Conservation (phyloP, 1,284 basidiomycete genomes). For the Puccinia coronata region DNA sequence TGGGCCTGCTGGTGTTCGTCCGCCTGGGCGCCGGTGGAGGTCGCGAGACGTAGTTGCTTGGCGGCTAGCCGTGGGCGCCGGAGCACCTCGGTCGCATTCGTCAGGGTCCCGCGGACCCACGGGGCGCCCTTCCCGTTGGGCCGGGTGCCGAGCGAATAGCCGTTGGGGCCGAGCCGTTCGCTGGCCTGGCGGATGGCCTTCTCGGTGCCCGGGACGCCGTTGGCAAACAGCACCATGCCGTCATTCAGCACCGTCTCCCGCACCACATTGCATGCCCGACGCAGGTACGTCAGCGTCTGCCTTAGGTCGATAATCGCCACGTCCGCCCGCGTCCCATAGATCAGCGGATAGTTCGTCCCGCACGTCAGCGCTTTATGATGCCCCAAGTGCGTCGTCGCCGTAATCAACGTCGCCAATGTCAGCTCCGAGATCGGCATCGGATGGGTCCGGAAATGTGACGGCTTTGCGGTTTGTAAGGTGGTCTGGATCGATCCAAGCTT, state of each 20-base stretch:
- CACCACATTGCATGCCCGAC: conserved; percentile 83
- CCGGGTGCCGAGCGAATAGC: conserved; percentile 69
- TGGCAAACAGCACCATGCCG: conserved; percentile 76
- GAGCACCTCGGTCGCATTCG: conserved; percentile 73
- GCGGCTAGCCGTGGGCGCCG: conserved; percentile 54
- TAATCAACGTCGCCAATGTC: conserved; percentile 84
- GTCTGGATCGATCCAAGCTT: conserved; percentile 77
- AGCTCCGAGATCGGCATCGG: conserved; percentile 68
- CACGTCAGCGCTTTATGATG: conserved; percentile 80
- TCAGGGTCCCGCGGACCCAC: conserved; percentile 92
- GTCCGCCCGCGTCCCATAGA: conserved; percentile 86
- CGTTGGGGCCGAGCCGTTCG: conserved; percentile 71
- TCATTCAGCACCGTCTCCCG: conserved; percentile 77
- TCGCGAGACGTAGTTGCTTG: conserved; percentile 18
- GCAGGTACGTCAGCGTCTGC: conserved; percentile 84
- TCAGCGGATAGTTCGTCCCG: conserved; percentile 85
- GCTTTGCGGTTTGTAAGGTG: conserved; percentile 70
- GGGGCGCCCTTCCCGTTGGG: conserved; percentile 64
- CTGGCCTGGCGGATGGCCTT: conserved; percentile 74
- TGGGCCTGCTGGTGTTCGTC: background rate
- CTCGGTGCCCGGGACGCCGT: conserved; percentile 32
- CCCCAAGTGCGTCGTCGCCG: conserved; percentile 90
- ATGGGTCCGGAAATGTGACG: conserved; percentile 71
- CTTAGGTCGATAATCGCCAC: conserved; percentile 94
- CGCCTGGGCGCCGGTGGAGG: background rate